phyloP scores from a whole-genome alignment of 169 alveolate species.

The Plasmodium inui region DNA sequence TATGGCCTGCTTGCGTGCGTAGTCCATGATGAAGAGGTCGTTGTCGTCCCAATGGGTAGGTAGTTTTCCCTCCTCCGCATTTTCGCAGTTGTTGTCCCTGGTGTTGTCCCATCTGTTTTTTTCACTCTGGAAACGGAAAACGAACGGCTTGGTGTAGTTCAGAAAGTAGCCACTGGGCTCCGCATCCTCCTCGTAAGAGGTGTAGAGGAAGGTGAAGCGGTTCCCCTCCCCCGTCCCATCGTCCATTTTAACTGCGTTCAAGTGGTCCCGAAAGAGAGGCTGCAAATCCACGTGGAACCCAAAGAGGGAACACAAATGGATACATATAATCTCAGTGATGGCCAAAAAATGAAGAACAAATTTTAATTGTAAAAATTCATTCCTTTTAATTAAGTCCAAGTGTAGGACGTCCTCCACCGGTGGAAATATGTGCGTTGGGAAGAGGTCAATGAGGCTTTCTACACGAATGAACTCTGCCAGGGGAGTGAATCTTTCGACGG shows the following conservation, averaged over 20 bases:
- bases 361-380: slow-evolving; percentile 37
- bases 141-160: slow-evolving; percentile 38
- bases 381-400: slow-evolving; percentile 27
- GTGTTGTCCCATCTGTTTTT: background rate
- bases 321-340: slow-evolving; percentile 32
- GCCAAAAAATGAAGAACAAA: slow-evolving; percentile 50
- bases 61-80: background rate
- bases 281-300: background rate
- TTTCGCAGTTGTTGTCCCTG: background rate
- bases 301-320: slow-evolving; percentile 24
- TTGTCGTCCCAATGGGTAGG: slow-evolving; percentile 5
- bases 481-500: too few species aligned
- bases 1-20: slow-evolving; percentile 44
- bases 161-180: background rate
- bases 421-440: slow-evolving; percentile 29
- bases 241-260: slow-evolving; percentile 34
- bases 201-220: slow-evolving; percentile 35
- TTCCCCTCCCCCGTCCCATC: slow-evolving; percentile 15
- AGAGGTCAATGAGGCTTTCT: slow-evolving; percentile 13
- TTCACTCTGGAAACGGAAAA: slow-evolving; percentile 24
- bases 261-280: slow-evolving; percentile 21
- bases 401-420: slow-evolving; percentile 5
- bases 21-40: slow-evolving; percentile 37
- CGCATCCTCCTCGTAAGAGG: background rate
- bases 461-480: slow-evolving; percentile 14